Evolutionary conservation across 148 eudicot genomes (phyloP).

Genomic region (Chenopodium suecicum): DNA sequence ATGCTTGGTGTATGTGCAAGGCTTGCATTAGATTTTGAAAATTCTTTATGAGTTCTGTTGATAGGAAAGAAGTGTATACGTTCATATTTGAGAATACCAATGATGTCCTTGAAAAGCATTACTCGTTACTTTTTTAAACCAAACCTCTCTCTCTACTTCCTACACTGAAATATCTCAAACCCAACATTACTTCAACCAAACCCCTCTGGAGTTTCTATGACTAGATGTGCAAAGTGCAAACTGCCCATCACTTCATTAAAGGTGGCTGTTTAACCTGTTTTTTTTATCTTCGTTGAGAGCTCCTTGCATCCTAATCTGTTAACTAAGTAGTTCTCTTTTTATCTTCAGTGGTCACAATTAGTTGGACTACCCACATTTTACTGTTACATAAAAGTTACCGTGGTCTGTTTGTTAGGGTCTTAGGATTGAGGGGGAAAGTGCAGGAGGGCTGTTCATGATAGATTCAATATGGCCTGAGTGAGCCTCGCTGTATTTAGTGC

Average conservation of each 20-base stretch:
- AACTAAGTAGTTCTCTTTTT: not conserved
- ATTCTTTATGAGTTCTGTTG: too few species aligned
- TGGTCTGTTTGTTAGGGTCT: not conserved
- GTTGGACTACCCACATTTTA: not conserved
- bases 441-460: not conserved
- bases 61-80: not conserved
- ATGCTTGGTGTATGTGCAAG: too few species aligned
- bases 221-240: not conserved
- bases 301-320: not conserved
- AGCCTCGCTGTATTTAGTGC: not conserved
- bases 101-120: not conserved
- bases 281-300: not conserved
- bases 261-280: not conserved
- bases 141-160: not conserved
- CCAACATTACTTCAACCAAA: not conserved
- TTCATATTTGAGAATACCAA: not conserved
- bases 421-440: not conserved
- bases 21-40: not conserved
- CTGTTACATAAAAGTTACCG: not conserved
- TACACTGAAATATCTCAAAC: not conserved
- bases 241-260: not conserved
- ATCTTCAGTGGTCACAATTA: not conserved
- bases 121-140: not conserved
- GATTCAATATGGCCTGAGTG: not conserved
- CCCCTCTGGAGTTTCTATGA: not conserved